A percentile compares a stretch with the other conserved stretches of the same genome.
phyloP scores from a whole-genome alignment of 805 yeast species.

The Yamadazyma olivae region DNA sequence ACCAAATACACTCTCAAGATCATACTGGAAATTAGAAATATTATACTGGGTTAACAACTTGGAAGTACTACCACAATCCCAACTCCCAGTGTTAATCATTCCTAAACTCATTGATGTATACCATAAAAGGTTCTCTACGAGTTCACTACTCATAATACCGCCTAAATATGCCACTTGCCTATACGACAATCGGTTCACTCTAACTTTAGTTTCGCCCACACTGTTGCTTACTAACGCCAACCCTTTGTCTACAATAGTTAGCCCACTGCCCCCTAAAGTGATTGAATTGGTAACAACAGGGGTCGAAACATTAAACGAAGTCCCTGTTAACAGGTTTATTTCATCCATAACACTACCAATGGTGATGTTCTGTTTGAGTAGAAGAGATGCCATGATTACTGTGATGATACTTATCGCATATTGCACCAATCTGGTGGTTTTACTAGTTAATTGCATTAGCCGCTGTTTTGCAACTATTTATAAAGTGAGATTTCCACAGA shows the following conservation, averaged over 20 bases:
- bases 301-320: constrained; percentile 4
- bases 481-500: no score
- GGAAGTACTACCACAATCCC: constrained; percentile 7
- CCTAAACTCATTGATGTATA: constrained; percentile 8
- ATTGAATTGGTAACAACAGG: constrained; percentile 1
- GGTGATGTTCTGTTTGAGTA: not conserved
- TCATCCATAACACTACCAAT: constrained; percentile 2
- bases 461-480: no score
- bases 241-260: constrained; percentile 5
- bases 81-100: constrained; percentile 7
- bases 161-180: constrained; percentile 6
- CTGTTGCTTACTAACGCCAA: not conserved
- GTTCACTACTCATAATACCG: constrained; percentile 7
- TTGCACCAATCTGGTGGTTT: not conserved
- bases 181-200: not conserved
- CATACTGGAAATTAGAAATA: no score
- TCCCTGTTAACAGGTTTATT: constrained; percentile 3
- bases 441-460: constrained; percentile 5
- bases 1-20: no score
- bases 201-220: not conserved
- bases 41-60: constrained; percentile 9
- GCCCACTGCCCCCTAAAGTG: constrained; percentile 1
- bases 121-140: constrained; percentile 10
- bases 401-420: not conserved
- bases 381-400: not conserved